Conservation (phyloP, 2,329 filamentous ascomycete species). For the Fusarium illudens region DNA sequence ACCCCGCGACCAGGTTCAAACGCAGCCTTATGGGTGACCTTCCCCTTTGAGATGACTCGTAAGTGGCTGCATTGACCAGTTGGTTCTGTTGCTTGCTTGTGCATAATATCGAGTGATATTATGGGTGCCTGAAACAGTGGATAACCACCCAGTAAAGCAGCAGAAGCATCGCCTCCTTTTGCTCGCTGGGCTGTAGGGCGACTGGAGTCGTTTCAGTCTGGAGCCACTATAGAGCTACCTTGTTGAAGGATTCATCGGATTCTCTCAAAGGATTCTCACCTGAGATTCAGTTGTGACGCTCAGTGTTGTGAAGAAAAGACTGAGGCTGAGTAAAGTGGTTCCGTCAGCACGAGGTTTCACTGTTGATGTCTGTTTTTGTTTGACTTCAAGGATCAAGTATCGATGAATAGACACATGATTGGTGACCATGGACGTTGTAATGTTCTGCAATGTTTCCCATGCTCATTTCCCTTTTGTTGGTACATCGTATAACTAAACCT, state of each 20-base stretch:
- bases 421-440: too few species aligned
- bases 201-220: slow-evolving; percentile 3
- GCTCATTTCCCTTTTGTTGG: neutral
- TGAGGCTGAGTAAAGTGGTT: neutral
- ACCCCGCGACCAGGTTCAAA: neutral
- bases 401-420: neutral
- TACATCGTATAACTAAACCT: neutral
- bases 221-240: neutral
- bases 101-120: neutral
- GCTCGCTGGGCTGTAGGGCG: neutral
- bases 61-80: neutral
- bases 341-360: neutral
- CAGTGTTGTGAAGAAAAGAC: neutral
- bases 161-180: fast-evolving
- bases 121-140: neutral
- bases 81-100: neutral
- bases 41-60: neutral
- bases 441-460: neutral
- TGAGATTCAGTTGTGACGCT: slow-evolving; percentile 5
- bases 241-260: slow-evolving; percentile 1
- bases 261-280: slow-evolving; percentile 12
- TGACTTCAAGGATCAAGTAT: neutral
- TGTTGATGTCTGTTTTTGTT: neutral
- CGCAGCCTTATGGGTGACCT: neutral
- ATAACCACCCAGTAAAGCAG: neutral